Base-by-base conservation (phyloP, 2,329 filamentous ascomycete genomes). In the Aureobasidium sp. region DNA sequence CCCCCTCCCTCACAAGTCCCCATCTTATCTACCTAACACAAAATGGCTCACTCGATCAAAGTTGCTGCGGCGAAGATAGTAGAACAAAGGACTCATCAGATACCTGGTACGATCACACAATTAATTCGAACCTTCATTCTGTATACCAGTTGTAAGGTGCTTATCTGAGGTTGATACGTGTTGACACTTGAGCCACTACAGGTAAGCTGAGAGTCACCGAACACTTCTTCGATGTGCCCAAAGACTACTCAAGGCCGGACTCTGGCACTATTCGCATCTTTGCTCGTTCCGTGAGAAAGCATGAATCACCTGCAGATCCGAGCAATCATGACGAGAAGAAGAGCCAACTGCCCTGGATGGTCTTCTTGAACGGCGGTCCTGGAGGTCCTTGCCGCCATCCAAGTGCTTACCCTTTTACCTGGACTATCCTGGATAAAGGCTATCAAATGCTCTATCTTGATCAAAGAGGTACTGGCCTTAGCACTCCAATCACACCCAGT, bases 401-500 rank as follows among this genome's bases (percentile, higher is more conserved):
- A 1, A 87, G 95, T 71, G 83, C 89, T 63, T 84, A 86, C 64
- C 79, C 86, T 8, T 83, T 91, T 71, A 88, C 89, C n/a, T 82
- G 85, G 36, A 78, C 81, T 34, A 81, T 91, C 62, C 81, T 97
- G 6, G 85, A 87, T 64, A 87, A 87, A 65, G 92, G 92, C 17
- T 97, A 96, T 70, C 89, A 95, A 73, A 73, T 86, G 49, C 82
- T 97, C 2, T 87, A 88, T 66, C 82, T 97, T n/a, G 93, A 97
- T 73, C 92, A 96, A 73, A 85, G 93, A 56, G 93, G 93, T 14
- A 95, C 91, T 3, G 93, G 93, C 1, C 78, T 96, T 56, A 95
- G 90, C 71, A 89, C 86, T 1, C 88, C 92, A 0, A 84, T 97
- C 45, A 88, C 88, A 1, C 85, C 89, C 9, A 83, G 82, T 9